phyloP scores from a whole-genome alignment of 78 protist genomes.

The Planoprotostelium fungivorum region DNA sequence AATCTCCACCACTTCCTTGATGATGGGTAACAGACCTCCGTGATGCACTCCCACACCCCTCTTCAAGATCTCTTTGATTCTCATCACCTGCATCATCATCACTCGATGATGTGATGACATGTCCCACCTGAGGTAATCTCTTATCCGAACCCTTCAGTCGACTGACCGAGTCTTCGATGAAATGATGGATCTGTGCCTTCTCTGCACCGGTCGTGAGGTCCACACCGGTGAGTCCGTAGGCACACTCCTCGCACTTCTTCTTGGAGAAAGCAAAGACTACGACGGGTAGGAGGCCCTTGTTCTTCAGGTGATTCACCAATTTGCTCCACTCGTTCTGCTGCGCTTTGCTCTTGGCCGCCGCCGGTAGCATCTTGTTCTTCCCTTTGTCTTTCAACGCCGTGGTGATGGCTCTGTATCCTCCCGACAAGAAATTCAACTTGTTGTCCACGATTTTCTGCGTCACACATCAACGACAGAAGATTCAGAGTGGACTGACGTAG shows the following conservation, averaged over 20 bases:
- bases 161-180: constrained; percentile 48
- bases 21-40: constrained; percentile 93
- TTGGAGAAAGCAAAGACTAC: constrained; percentile 85
- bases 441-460: constrained; percentile 12
- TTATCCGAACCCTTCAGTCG: constrained; percentile 58
- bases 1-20: constrained; percentile 93
- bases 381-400: background rate
- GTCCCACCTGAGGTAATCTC: constrained; percentile 51
- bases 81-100: constrained; percentile 17
- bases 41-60: constrained; percentile 97
- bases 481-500: background rate
- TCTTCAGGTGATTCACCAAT: constrained; percentile 34
- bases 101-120: background rate
- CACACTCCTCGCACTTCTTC: constrained; percentile 70
- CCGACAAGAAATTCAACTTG: background rate
- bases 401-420: constrained; percentile 1
- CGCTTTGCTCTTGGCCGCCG: background rate
- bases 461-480: background rate
- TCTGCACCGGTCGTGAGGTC: constrained; percentile 76
- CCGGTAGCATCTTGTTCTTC: background rate
- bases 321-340: constrained; percentile 41
- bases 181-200: constrained; percentile 49
- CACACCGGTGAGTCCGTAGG: constrained; percentile 25
- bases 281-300: constrained; percentile 63
- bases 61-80: constrained; percentile 48